Percentiles rank a stretch among this genome's conserved stretches.
Conservation (phyloP, 2,329 filamentous ascomycete species). For the Colletotrichum noveboracense region DNA sequence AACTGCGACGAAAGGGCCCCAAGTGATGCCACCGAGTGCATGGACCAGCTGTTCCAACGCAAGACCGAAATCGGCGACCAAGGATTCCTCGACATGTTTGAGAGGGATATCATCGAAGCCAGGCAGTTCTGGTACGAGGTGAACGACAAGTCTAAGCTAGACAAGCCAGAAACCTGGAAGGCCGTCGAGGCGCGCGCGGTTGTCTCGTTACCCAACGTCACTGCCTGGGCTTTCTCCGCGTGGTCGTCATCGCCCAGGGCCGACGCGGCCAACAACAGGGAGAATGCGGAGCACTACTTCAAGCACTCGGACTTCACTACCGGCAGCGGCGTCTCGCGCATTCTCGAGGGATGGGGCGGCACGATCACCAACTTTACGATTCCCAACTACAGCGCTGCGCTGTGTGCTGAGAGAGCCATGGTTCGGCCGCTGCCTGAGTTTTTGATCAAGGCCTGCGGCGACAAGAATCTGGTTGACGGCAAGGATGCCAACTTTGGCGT, state of each 20-base stretch:
- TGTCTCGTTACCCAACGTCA: slow-evolving; percentile 30
- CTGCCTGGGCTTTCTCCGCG: slow-evolving; percentile 23
- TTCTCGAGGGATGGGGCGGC: slow-evolving; percentile 34
- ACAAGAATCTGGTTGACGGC: slow-evolving; percentile 24
- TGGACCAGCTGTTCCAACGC: slow-evolving; percentile 21
- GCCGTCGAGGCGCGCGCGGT: slow-evolving; percentile 25
- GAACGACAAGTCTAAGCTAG: slow-evolving; percentile 20
- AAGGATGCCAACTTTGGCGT: slow-evolving; percentile 25
- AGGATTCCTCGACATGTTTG: slow-evolving; percentile 27
- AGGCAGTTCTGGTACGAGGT: slow-evolving; percentile 28
- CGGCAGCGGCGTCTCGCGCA: slow-evolving; percentile 21
- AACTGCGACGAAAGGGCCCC: neutral
- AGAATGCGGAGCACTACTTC: slow-evolving; percentile 33
- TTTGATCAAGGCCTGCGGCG: slow-evolving; percentile 28
- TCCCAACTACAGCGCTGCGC: slow-evolving; percentile 32
- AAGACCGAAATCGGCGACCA: slow-evolving; percentile 27
- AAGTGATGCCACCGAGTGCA: neutral
- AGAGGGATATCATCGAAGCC: slow-evolving; percentile 26
- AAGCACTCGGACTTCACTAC: slow-evolving; percentile 25
- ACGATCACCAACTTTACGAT: slow-evolving; percentile 40
- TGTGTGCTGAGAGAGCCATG: slow-evolving; percentile 33
- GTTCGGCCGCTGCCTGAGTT: slow-evolving; percentile 30
- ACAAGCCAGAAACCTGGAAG: slow-evolving; percentile 24
- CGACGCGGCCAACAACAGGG: slow-evolving; percentile 30
- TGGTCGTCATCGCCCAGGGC: slow-evolving; percentile 29